Evolutionary conservation across 2,329 filamentous ascomycete species (phyloP), one percentile per base, ranked within the genome.

Genomic region (Pseudopyrenochaeta lycopersici): DNA sequence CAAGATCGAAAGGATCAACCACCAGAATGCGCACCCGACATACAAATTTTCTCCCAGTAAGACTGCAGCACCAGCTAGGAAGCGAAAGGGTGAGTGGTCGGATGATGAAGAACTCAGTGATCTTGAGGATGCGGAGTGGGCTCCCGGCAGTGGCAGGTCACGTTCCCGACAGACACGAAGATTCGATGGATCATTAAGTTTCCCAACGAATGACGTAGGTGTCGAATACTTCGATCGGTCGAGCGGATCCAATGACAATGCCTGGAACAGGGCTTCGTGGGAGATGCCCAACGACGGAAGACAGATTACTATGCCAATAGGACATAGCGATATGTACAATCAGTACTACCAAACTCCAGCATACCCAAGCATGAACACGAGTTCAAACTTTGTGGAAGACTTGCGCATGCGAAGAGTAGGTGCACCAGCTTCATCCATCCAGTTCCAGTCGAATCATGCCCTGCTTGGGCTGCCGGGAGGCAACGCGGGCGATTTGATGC

Each of bases 41-140:
- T 99, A 98, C 82, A 98, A 96, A 76, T 99, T 98, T 78, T 90
- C 90, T 2, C 94, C 94, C 1, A 88, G 89, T 66, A 96, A 95
- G 77, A 76, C 81, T 14, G 78, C 80, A 45, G 70, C 68, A 11
- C 62, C 76, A 31, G 58, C 70, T 18, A 71, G 74, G 32, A 85
- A 83, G 64, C 82, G 84, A 62, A 85, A 84, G 62, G 70, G 71
- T 49, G 72, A 73, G 49, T 52, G 65, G 56, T 72, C 70, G 0
- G 73, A 75, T 5, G 73, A 77, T 7, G 76, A 76, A 41, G 74
- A 77, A 46, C 63, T 68, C 20, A 80, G 76, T 50, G 80, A 80
- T 33, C 64, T 78, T 11, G 79, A 77, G 14, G 76, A 78, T 52
- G 58, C 61, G 14, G 75, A 77, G 29, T 77, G 75, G 75, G 71